Evolutionary conservation across 495 filamentous ascomycete genomes (phyloP), one percentile per base, ranked within the genome.

Genomic region (Aspergillus campestris): DNA sequence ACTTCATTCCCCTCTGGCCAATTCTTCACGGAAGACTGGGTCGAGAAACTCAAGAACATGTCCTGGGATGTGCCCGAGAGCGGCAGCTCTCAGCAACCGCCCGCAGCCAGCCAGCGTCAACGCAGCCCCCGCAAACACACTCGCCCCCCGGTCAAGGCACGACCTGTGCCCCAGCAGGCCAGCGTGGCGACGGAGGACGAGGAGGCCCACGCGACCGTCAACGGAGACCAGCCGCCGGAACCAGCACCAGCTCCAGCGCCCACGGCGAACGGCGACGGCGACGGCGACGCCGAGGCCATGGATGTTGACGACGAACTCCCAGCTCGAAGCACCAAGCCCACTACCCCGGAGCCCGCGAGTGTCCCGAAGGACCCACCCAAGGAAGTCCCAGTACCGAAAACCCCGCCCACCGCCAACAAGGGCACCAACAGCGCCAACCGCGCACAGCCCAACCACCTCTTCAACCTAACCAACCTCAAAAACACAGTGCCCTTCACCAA

Each of bases 21-120:
- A 24, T 92, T 88, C 53, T 73, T 77, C 27, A 66, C 76, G 3
- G 80, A 84, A 30, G 57, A 79, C 28, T 94, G 87, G 87, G 60
- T 60, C 41, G 68, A 80, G 43, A 73, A 77, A 43, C 78, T 90
- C 49, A 76, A 75, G 12, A 69, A 81, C 38, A 62, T 83, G 18
- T 77, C 71, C 45, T 73, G 62, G 64, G 72, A 38, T 50, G 65
- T 56, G 58, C 68, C 72, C 51, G 58, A 67, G 47, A 41, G 53
- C 34, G 58, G 64, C 24, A 45, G 53, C 13, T 47, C 62, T 38
- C 56, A 59, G 38, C 46, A 61, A 14, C 55, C 53, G 37, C 50
- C 61, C 46, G 31, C 56, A 14, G 44, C 54, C 29, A 60, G 52
- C 0, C 62, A 65, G 35, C 59, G 62, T 1, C 52, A 57, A 8